phyloP scores from a whole-genome alignment of 805 yeast species.

The Saccharomyces mikatae region DNA sequence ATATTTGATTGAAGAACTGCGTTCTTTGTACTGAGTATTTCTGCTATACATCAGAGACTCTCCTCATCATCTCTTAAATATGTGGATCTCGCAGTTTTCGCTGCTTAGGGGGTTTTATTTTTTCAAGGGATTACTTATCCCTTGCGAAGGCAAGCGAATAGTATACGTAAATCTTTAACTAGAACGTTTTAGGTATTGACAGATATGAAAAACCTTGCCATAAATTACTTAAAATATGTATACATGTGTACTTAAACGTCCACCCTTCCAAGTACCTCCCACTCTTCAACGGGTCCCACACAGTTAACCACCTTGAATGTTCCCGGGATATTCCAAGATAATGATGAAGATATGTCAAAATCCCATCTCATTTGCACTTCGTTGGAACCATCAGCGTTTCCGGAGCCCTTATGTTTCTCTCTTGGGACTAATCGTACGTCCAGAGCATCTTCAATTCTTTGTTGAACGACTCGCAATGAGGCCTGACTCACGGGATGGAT shows the following conservation, averaged over 20 bases:
- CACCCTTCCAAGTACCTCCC: constrained; percentile 53
- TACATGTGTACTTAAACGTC: constrained; percentile 21
- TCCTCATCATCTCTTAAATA: not conserved
- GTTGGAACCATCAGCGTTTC: constrained; percentile 6
- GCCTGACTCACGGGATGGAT: constrained; percentile 62
- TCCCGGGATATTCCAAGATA: constrained; percentile 60
- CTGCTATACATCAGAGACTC: not conserved
- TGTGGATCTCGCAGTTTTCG: not conserved
- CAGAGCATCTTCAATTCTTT: constrained; percentile 58
- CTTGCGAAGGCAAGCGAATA: not conserved
- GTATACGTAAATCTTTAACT: not conserved
- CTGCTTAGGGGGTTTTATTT: not conserved
- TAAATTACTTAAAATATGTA: not conserved
- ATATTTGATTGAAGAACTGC: not conserved
- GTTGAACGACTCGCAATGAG: constrained; percentile 50
- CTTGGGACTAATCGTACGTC: constrained; percentile 31
- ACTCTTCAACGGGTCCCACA: constrained; percentile 61
- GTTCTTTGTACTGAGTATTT: not conserved
- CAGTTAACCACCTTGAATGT: constrained; percentile 55
- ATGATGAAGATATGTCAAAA: constrained; percentile 11
- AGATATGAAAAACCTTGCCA: not conserved
- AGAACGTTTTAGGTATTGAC: not conserved
- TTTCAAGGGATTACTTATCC: not conserved
- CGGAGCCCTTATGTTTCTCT: constrained; percentile 3
- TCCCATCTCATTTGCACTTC: constrained; percentile 20